Evolutionary conservation across 139 green algal genomes (phyloP).

Genomic region (Chlamydomonas eustigma): DNA sequence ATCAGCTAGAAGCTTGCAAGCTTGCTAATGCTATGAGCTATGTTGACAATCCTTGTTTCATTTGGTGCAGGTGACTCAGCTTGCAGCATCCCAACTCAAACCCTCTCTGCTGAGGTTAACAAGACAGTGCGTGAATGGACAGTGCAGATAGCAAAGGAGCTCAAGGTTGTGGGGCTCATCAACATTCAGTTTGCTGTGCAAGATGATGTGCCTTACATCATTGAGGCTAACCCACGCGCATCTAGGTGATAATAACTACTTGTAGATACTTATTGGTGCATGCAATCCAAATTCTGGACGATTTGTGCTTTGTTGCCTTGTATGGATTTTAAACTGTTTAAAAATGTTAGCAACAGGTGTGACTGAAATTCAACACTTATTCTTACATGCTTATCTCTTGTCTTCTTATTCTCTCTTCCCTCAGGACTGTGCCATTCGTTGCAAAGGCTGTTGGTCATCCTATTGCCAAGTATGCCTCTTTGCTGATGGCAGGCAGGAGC

Average conservation of each 20-base stretch:
- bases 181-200: slow-evolving; percentile 98
- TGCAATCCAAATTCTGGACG: too few relatives aligned
- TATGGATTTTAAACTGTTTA: too few relatives aligned
- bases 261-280: too few relatives aligned
- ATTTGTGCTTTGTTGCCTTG: too few relatives aligned
- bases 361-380: too few relatives aligned
- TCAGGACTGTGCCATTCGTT: slow-evolving; percentile 97
- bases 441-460: slow-evolving; percentile 96
- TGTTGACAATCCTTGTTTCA: too few relatives aligned
- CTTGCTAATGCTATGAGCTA: too few relatives aligned
- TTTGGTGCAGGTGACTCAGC: slow-evolving; percentile 92
- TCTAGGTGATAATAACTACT: too few relatives aligned
- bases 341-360: too few relatives aligned
- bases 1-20: too few relatives aligned
- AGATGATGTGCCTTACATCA: slow-evolving; percentile 89
- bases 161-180: slow-evolving; percentile 95
- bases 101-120: slow-evolving; percentile 71
- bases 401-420: too few relatives aligned
- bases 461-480: slow-evolving; percentile 92
- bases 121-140: slow-evolving; percentile 88
- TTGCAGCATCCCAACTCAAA: slow-evolving; percentile 91
- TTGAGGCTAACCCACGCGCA: slow-evolving; percentile 97
- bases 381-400: too few relatives aligned
- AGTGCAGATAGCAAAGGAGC: slow-evolving; percentile 72
- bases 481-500: slow-evolving; percentile 88